phyloP scores from a whole-genome alignment of 2,329 filamentous ascomycete genomes.

The Penicillium expansum region DNA sequence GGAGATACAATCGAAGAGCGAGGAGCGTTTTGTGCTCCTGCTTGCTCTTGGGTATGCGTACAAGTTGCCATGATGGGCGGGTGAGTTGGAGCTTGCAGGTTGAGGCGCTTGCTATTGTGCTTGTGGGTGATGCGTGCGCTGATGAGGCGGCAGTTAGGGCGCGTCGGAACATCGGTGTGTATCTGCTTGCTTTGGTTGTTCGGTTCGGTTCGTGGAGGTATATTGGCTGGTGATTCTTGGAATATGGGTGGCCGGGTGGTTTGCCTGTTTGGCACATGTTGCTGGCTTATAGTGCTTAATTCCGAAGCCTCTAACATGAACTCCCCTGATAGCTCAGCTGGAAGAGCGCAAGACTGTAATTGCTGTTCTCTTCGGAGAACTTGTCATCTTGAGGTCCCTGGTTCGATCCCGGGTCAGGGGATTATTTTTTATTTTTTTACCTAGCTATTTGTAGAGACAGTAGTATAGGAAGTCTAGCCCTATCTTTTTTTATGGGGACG shows the following conservation, averaged over 20 bases:
- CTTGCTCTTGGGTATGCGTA: conserved; percentile 6
- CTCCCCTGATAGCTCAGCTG: conserved; percentile 7
- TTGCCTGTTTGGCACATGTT: no score
- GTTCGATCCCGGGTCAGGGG: conserved; percentile 6
- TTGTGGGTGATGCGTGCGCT: conserved; percentile 9
- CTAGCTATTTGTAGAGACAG: no score
- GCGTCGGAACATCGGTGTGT: conserved; percentile 15
- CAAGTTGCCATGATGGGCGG: conserved; percentile 16
- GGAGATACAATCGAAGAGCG: background rate
- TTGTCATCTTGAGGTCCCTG: conserved; percentile 5
- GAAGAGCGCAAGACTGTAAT: conserved; percentile 7
- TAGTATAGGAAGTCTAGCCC: no score
- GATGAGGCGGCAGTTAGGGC: conserved; percentile 13
- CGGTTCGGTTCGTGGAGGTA: background rate
- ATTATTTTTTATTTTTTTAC: no score
- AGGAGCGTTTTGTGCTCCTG: background rate
- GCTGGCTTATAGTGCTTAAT: no score
- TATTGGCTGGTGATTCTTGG: background rate
- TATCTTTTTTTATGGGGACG: no score
- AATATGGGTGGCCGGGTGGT: background rate
- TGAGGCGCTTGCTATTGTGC: conserved; percentile 6
- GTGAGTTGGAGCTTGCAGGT: conserved; percentile 11
- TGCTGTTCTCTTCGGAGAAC: background rate
- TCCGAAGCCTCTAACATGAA: background rate
- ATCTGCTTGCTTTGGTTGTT: background rate